phyloP scores from a whole-genome alignment of 371 early-diverging fungal species.

The Mortierella sp. region DNA sequence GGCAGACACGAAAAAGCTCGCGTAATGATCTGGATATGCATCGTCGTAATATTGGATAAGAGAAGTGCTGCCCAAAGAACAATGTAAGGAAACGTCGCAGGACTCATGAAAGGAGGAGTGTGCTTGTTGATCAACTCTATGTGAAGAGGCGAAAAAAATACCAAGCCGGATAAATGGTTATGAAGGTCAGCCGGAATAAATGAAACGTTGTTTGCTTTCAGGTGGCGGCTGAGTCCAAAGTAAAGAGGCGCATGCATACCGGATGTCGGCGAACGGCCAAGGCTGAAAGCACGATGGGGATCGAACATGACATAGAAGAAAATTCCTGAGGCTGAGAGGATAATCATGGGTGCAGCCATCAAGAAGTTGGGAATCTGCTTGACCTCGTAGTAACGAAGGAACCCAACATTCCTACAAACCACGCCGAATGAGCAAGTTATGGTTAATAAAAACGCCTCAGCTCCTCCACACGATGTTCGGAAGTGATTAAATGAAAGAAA shows the following conservation, averaged over 20 bases:
- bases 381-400: constrained; percentile 84
- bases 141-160: background rate
- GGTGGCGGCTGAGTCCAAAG: background rate
- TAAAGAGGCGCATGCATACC: constrained; percentile 18
- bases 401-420: constrained; percentile 81
- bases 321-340: constrained; percentile 74
- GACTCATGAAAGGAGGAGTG: constrained; percentile 53
- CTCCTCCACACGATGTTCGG: background rate
- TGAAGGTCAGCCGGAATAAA: background rate
- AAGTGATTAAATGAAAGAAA: background rate
- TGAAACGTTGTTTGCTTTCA: background rate
- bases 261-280: constrained; percentile 60
- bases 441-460: background rate
- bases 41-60: constrained; percentile 72
- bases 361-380: constrained; percentile 94
- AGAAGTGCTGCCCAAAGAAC: constrained; percentile 81
- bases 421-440: background rate
- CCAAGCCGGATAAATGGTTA: background rate
- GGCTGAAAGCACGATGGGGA: constrained; percentile 63
- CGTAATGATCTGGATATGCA: constrained; percentile 94
- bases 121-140: background rate
- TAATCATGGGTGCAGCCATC: constrained; percentile 86
- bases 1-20: constrained; percentile 91
- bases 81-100: constrained; percentile 68
- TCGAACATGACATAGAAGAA: constrained; percentile 69